A percentile compares a stretch with the other conserved stretches of the same genome.
phyloP scores from a whole-genome alignment of 2,329 filamentous ascomycete genomes.

The Magnaporthiopsis incrustans region DNA sequence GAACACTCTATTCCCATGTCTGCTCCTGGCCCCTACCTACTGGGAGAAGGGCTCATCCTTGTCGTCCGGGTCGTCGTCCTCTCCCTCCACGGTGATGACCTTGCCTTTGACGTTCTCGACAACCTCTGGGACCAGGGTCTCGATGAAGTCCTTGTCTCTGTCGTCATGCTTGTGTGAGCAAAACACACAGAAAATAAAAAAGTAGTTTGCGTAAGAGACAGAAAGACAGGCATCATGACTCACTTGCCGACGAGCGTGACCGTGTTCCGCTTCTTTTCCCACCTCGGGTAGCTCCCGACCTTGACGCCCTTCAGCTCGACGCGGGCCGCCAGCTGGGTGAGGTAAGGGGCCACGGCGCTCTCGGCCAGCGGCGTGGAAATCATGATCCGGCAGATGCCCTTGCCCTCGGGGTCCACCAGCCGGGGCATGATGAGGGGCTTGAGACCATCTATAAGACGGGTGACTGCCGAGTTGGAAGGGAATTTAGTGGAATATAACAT shows the following conservation, averaged over 20 bases:
- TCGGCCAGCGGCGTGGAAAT: conserved; percentile 85
- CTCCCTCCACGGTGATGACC: conserved; percentile 63
- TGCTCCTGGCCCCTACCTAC: background rate
- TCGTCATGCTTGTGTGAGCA: conserved; percentile 14
- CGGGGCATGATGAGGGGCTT: conserved; percentile 64
- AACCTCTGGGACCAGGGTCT: conserved; percentile 71
- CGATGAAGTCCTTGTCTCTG: conserved; percentile 66
- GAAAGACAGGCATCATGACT: conserved; percentile 13
- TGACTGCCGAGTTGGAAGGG: conserved; percentile 37
- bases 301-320: conserved; percentile 75
- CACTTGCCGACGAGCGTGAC: conserved; percentile 73
- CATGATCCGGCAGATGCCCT: conserved; percentile 68
- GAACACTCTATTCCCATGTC: background rate
- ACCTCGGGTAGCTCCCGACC: conserved; percentile 90
- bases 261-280: conserved; percentile 81
- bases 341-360: conserved; percentile 73
- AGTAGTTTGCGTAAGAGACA: background rate
- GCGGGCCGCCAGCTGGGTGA: conserved; percentile 69
- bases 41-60: conserved; percentile 8
- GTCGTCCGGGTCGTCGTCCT: conserved; percentile 45
- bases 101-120: conserved; percentile 66
- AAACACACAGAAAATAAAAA: background rate
- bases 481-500: too few relatives aligned
- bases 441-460: conserved; percentile 67
- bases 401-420: conserved; percentile 70